Conservation (phyloP, 768 basidiomycete species). For the Rhodocollybia butyracea region DNA sequence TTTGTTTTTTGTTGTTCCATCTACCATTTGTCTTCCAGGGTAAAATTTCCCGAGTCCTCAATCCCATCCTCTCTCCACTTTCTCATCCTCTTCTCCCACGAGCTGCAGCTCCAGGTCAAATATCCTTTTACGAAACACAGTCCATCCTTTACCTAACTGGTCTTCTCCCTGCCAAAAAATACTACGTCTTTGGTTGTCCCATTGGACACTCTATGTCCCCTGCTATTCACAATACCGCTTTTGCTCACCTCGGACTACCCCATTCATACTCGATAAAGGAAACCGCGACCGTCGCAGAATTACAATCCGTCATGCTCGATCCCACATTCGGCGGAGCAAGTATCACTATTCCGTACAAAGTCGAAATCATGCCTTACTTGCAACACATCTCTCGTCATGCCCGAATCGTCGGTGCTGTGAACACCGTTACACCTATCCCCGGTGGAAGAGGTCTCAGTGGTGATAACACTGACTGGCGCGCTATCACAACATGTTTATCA, state of each 20-base stretch:
- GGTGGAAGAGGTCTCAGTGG: slow-evolving; percentile 49
- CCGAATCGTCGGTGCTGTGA: slow-evolving; percentile 71
- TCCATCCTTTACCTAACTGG: slow-evolving; percentile 61
- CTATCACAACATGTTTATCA: slow-evolving; percentile 53
- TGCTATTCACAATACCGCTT: slow-evolving; percentile 72
- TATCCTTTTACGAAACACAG: slow-evolving; percentile 68
- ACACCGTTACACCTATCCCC: slow-evolving; percentile 57
- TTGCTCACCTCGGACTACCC: slow-evolving; percentile 60
- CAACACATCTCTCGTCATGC: slow-evolving; percentile 63
- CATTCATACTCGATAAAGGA: slow-evolving; percentile 60
- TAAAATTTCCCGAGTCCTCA: slow-evolving; percentile 70
- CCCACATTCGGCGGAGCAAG: slow-evolving; percentile 74
- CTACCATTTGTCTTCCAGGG: slow-evolving; percentile 32
- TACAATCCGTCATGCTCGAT: slow-evolving; percentile 42
- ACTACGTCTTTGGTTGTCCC: slow-evolving; percentile 70
- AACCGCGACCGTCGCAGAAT: slow-evolving; percentile 43
- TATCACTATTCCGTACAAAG: slow-evolving; percentile 79
- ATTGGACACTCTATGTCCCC: slow-evolving; percentile 73
- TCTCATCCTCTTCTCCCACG: slow-evolving; percentile 69
- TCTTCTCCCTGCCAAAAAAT: slow-evolving; percentile 52
- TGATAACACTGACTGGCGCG: slow-evolving; percentile 82
- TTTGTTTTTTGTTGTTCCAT: neutral
- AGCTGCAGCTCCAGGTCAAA: slow-evolving; percentile 70
- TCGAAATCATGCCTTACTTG: slow-evolving; percentile 66
- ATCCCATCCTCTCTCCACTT: slow-evolving; percentile 68